These are phyloP conservation scores for Bombardia bombarda DNA, from an alignment of 495 filamentous ascomycete genomes.

Conservation along the genomic window DNA sequence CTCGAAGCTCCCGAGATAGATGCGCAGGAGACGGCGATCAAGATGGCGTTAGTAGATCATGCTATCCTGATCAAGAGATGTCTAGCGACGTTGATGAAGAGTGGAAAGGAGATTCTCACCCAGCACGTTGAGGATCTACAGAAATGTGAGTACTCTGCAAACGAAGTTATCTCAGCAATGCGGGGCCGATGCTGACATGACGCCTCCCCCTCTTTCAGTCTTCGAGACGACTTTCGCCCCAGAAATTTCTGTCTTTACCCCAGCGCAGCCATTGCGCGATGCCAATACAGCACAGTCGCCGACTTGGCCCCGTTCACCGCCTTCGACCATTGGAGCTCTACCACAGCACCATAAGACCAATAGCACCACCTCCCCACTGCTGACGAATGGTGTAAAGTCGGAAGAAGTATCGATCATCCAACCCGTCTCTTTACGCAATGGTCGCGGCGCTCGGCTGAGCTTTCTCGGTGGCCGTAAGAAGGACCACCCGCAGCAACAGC, in stretches of 20 bases:
- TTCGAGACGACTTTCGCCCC: conserved; percentile 55
- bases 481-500: conserved; percentile 11
- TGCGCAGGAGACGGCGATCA: conserved; percentile 74
- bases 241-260: conserved; percentile 51
- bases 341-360: conserved; percentile 15
- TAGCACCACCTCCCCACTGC: conserved; percentile 10
- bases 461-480: conserved; percentile 41
- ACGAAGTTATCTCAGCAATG: no score
- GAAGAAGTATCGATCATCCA: conserved; percentile 33
- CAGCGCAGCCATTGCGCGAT: conserved; percentile 24
- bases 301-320: conserved; percentile 34
- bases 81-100: conserved; percentile 58
- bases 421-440: conserved; percentile 30
- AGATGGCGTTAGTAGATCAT: conserved; percentile 81
- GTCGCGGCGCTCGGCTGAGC: conserved; percentile 38
- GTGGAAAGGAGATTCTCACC: conserved; percentile 41
- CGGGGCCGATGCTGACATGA: neutral
- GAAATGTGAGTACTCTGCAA: conserved; percentile 42
- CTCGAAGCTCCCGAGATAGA: conserved; percentile 45
- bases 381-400: conserved; percentile 23
- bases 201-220: conserved; percentile 21
- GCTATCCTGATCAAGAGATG: conserved; percentile 79
- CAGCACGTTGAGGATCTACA: conserved; percentile 36
- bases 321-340: conserved; percentile 10
- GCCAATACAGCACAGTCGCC: conserved; percentile 28